Evolutionary conservation across 2,329 filamentous ascomycete genomes (phyloP), one percentile per base, ranked within the genome.

Genomic region (Chalaropsis ovoidea): DNA sequence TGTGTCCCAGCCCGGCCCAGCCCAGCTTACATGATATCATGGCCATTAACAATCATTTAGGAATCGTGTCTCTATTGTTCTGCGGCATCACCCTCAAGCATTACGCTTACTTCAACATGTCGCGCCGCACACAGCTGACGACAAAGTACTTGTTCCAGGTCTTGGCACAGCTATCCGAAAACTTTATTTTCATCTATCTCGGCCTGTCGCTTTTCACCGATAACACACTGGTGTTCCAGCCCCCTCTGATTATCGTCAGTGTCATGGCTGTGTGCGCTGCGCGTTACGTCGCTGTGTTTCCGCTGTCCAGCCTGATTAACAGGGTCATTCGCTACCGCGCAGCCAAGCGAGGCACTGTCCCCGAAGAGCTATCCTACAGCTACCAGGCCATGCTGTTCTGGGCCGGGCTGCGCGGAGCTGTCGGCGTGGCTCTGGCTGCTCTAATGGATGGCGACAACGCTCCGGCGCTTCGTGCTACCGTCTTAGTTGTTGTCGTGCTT

Each of bases 331-430:
- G 89, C 67, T 96, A 96, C 73, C 85, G 91, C 60, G 90, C 92
- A 17, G 82, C 84, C 62, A 85, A 89, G 61, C 83, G 86, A 64
- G 91, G 91, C 27, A 68, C 75, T 66, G 84, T 87, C 4, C 84
- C 85, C 17, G 93, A 97, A 69, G 94, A 97, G 75, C 78, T 99
- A 43, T 94, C 94, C 0, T 95, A 91, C 73, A 90, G 90, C 70
- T 96, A 97, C 76, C 94, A 97, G 76, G 91, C 89, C n/a, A 97
- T 99, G 94, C 84, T 99, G n/a, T 99, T 95, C 77, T 99, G 94
- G 94, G 94, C 94, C 17, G 94, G 94, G 31, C 81, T 99, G 39
- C 89, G 94, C 69, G 94, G 94, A 71, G 94, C 94, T 60, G 94
- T 99, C 70, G 94, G 94, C 66, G 94, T 99, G 43, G 94, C 94